Evolutionary conservation across 179 eudicot genomes (phyloP), one percentile per base, ranked within the genome.

Genomic region (Patellifolia procumbens): DNA sequence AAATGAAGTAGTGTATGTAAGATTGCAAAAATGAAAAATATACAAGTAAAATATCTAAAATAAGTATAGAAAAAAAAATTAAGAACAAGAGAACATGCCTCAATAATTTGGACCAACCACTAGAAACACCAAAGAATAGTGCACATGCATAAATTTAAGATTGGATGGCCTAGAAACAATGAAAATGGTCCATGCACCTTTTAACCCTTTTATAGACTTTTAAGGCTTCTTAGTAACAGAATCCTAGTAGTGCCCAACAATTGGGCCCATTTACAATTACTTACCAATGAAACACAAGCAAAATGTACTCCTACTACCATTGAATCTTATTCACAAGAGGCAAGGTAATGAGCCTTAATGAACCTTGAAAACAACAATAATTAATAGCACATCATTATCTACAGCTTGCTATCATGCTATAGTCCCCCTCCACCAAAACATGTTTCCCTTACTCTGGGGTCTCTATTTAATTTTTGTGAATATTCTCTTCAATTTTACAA

Each of bases 391-490:
- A 22, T 7, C 2, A 26, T 17, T 4, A 31, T 10, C 68, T 62
- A 68, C 74, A 76, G 58, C 42, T 45, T 75, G 78, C 65, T 22
- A 24, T 66, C 45, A 39, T 6, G 45, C 7, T 39, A 39, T 35
- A 35, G 68, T 32, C 29, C 49, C 32, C 24, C 69, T 70, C 65
- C 53, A 66, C 6, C 62, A 70, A 70, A 60, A 48, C 64, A 70
- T 77, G 80, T 71, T 78, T 71, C 80, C 80, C 80, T 61, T 65
- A 60, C 39, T 63, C 69, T 49, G 43, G 51, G 80, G 80, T 76
- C 24, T 52, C 20, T 34, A 11, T 61, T 20, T 20, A 31, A 45
- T 63, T 77, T 49, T 35, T 77, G 39, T 32, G 13, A 58, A 55
- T 15, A 35, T 29, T 17, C 22, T 26, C 37, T 16, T 35, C 34